Evolutionary conservation across 345 rosid genomes (phyloP).

Genomic region (Aquilaria yunnanensis): DNA sequence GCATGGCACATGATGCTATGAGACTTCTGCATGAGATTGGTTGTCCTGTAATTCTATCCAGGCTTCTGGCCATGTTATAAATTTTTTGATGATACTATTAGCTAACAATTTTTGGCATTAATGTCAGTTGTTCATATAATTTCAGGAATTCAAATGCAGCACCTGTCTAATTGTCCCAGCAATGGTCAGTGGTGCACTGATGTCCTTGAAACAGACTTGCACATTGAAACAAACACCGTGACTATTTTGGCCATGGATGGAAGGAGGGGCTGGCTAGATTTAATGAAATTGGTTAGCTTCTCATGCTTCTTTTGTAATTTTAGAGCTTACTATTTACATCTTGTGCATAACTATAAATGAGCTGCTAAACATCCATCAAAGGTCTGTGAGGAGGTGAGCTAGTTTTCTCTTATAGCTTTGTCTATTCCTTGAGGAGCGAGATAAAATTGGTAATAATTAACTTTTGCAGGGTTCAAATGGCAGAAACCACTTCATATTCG

Average conservation of each 20-base stretch:
- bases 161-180: slow-evolving; percentile 46
- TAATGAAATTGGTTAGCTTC: slow-evolving; percentile 66
- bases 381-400: too few relatives aligned
- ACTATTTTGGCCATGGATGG: slow-evolving; percentile 99
- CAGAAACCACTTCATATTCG: slow-evolving; percentile 79
- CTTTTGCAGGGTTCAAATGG: slow-evolving; percentile 77
- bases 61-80: neutral
- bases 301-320: slow-evolving; percentile 11
- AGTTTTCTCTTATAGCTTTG: too few relatives aligned
- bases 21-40: neutral
- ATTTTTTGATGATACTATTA: neutral
- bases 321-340: neutral
- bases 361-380: too few relatives aligned
- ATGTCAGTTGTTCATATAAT: slow-evolving; percentile 8
- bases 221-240: slow-evolving; percentile 69
- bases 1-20: too few relatives aligned
- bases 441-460: slow-evolving; percentile 13
- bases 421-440: too few relatives aligned
- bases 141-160: slow-evolving; percentile 52
- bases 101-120: too few relatives aligned
- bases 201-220: slow-evolving; percentile 88
- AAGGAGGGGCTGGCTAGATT: slow-evolving; percentile 96
- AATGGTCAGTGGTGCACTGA: slow-evolving; percentile 72
- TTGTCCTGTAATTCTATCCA: neutral
- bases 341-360: too few relatives aligned